phyloP scores from a whole-genome alignment of 1,284 basidiomycete genomes.

The Schizophyllum amplum region DNA sequence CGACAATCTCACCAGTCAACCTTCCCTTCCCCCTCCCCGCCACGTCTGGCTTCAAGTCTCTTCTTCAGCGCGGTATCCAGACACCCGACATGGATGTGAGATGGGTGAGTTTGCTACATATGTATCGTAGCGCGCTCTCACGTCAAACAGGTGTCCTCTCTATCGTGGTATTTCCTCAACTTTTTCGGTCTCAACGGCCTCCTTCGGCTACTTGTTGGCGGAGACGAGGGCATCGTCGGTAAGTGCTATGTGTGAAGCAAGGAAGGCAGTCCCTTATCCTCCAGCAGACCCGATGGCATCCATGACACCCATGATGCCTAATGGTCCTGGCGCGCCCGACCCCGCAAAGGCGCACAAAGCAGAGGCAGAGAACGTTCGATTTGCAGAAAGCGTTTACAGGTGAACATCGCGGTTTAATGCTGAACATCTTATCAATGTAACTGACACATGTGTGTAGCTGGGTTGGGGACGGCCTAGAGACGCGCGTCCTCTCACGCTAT shows the following conservation, averaged over 20 bases:
- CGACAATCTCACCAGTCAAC: conserved; percentile 60
- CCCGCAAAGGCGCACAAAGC: conserved; percentile 86
- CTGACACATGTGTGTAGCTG: conserved; percentile 28
- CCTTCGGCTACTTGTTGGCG: conserved; percentile 89
- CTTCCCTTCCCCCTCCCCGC: conserved; percentile 98
- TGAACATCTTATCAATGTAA: background rate
- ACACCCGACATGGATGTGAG: conserved; percentile 96
- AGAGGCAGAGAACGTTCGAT: conserved; percentile 90
- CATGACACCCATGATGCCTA: conserved; percentile 35
- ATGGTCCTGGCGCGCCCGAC: conserved; percentile 59
- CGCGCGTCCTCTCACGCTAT: conserved; percentile 69
- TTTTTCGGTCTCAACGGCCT: conserved; percentile 96
- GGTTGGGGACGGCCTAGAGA: conserved; percentile 76
- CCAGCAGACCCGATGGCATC: conserved; percentile 67
- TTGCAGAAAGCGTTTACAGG: conserved; percentile 77
- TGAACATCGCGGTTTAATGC: background rate
- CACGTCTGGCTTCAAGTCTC: conserved; percentile 96
- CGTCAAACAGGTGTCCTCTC: too few relatives aligned
- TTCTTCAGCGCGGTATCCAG: conserved; percentile 94
- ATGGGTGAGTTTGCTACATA: conserved; percentile 57
- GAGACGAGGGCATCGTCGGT: conserved; percentile 65
- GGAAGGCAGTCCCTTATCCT: conserved; percentile 66
- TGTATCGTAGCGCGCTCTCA: too few relatives aligned
- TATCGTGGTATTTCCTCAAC: conserved; percentile 99
- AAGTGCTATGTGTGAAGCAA: conserved; percentile 5